Evolutionary conservation across 2,329 filamentous ascomycete species (phyloP).

Genomic region (Tolypocladium nubicola): DNA sequence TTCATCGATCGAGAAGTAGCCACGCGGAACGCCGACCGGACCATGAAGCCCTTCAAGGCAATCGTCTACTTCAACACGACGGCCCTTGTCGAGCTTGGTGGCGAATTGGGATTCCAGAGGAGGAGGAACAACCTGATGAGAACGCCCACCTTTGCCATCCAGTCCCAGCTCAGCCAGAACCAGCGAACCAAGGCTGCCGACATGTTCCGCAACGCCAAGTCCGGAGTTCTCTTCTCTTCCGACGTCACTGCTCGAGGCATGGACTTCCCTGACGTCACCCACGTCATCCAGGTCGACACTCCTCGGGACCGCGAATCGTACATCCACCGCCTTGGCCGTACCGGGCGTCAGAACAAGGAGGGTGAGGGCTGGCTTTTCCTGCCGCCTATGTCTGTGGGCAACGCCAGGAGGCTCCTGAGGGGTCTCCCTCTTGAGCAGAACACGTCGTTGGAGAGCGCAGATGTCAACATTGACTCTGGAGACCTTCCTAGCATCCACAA

Average conservation of each 20-base stretch:
- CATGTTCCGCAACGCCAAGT: conserved; percentile 52
- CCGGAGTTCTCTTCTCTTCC: conserved; percentile 62
- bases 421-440: conserved; percentile 52
- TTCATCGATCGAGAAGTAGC: conserved; percentile 53
- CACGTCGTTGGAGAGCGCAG: conserved; percentile 37
- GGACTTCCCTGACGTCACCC: conserved; percentile 74
- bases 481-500: conserved; percentile 34
- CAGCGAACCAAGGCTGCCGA: conserved; percentile 62
- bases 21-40: conserved; percentile 26
- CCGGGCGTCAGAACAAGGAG: conserved; percentile 62
- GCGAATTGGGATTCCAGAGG: conserved; percentile 36
- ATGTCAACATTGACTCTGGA: conserved; percentile 41
- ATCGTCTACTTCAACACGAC: conserved; percentile 86
- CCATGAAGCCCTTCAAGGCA: conserved; percentile 71
- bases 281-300: conserved; percentile 63
- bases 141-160: conserved; percentile 48
- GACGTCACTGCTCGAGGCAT: conserved; percentile 75
- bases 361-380: conserved; percentile 63
- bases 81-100: conserved; percentile 55
- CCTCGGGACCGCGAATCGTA: conserved; percentile 59
- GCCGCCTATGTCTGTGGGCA: conserved; percentile 38
- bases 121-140: conserved; percentile 26
- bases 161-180: conserved; percentile 64
- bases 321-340: conserved; percentile 68
- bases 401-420: conserved; percentile 39